Conservation (phyloP, 1,284 basidiomycete genomes). For the Salmacisia buchloeana region DNA sequence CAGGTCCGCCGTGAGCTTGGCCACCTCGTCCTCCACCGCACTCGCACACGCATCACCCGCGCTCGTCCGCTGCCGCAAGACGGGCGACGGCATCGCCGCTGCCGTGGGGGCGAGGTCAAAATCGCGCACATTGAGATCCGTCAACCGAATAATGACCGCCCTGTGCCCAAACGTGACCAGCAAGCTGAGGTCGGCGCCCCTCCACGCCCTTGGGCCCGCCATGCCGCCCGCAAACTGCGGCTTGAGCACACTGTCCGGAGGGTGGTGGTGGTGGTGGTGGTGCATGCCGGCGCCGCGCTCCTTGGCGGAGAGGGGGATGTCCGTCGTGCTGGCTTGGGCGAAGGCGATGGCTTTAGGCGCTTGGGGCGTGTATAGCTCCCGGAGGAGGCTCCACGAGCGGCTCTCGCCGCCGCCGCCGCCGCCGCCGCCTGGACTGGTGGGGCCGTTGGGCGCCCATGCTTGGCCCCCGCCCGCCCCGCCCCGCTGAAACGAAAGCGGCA, state of each 20-base stretch:
- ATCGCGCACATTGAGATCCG: slow-evolving; percentile 33
- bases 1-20: neutral
- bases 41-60: neutral
- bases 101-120: slow-evolving; percentile 17
- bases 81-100: neutral
- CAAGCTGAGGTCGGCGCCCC: slow-evolving; percentile 29
- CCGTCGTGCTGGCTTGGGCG: slow-evolving; percentile 1
- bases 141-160: slow-evolving; percentile 29
- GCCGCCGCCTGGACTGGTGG: neutral
- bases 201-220: slow-evolving; percentile 25
- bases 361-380: slow-evolving; percentile 33
- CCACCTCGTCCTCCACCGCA: neutral
- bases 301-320: neutral
- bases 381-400: slow-evolving; percentile 31
- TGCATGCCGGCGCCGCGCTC: neutral
- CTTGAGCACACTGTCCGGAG: slow-evolving; percentile 11
- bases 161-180: slow-evolving; percentile 33
- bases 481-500: neutral
- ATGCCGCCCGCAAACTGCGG: slow-evolving; percentile 11
- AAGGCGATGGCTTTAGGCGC: slow-evolving; percentile 1
- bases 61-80: neutral
- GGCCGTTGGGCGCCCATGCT: neutral
- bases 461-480: neutral
- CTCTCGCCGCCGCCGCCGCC: neutral
- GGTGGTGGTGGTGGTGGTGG: no score